These are phyloP conservation scores for Dendrobium catenatum DNA, from an alignment of 106 monocot genomes.

Conservation along the genomic window DNA sequence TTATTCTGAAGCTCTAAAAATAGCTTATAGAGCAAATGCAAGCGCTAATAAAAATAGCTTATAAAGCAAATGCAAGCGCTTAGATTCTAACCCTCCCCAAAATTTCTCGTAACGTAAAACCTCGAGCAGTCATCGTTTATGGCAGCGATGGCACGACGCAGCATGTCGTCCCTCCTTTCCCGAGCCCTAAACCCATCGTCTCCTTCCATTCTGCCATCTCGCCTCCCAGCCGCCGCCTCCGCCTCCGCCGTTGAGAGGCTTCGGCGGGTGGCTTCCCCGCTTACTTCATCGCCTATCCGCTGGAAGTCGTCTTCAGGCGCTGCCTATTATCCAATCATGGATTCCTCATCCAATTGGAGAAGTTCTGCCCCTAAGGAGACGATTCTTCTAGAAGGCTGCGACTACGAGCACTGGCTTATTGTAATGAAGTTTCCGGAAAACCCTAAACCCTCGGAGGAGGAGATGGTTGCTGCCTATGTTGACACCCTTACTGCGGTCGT, in stretches of 20 bases:
- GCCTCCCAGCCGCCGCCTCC: constrained; percentile 3
- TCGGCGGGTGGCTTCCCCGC: background rate
- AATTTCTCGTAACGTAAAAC: background rate
- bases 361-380: constrained; percentile 92
- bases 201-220: constrained; percentile 5
- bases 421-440: constrained; percentile 86
- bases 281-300: constrained; percentile 15
- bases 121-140: background rate
- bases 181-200: constrained; percentile 4
- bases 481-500: constrained; percentile 78
- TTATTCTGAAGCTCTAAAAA: too few relatives aligned
- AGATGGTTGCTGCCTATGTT: constrained; percentile 83
- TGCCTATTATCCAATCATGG: constrained; percentile 81
- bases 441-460: constrained; percentile 75
- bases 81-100: background rate
- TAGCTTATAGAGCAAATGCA: too few relatives aligned
- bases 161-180: constrained; percentile 30
- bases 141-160: constrained; percentile 39
- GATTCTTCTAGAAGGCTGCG: constrained; percentile 93
- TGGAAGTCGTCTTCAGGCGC: constrained; percentile 63
- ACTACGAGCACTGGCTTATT: constrained; percentile 98
- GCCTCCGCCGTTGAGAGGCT: constrained; percentile 8
- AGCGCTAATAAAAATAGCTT: too few relatives aligned
- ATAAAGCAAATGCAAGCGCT: too few relatives aligned
- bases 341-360: constrained; percentile 84